These are phyloP conservation scores for Thinopyrum obtusiflorum DNA, from an alignment of 202 grass and related monocot species.

Conservation along the genomic window DNA sequence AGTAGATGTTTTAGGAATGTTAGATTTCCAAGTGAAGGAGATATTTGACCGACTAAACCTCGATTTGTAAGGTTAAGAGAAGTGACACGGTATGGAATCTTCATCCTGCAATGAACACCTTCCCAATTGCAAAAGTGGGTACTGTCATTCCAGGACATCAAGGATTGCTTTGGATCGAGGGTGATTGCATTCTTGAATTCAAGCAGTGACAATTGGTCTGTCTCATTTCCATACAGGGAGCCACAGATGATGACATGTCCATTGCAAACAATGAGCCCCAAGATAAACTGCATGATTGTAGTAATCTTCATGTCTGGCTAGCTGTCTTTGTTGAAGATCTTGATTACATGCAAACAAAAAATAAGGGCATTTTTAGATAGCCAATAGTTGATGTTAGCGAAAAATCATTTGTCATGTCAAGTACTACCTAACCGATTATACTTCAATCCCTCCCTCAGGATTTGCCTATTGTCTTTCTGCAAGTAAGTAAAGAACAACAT, in stretches of 20 bases:
- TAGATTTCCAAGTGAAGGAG: conserved; percentile 35
- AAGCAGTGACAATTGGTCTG: conserved; percentile 34
- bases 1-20: conserved; percentile 25
- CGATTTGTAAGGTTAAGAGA: conserved; percentile 2
- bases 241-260: background rate
- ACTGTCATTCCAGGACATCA: conserved; percentile 41
- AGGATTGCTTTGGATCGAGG: conserved; percentile 21
- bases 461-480: background rate
- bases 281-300: background rate
- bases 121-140: conserved; percentile 39
- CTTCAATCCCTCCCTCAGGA: background rate
- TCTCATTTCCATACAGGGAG: conserved; percentile 1
- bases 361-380: background rate
- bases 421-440: background rate
- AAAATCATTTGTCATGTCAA: background rate
- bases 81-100: background rate
- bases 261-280: conserved; percentile 7
- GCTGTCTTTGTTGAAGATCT: background rate
- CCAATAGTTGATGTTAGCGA: background rate
- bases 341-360: background rate
- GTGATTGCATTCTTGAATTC: conserved; percentile 19
- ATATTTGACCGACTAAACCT: conserved; percentile 31
- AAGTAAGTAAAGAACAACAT: background rate
- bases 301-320: conserved; percentile 5
- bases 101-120: conserved; percentile 11